Base-by-base conservation (phyloP, 257 asterid species). In the Nyctanthes arbortristis region DNA sequence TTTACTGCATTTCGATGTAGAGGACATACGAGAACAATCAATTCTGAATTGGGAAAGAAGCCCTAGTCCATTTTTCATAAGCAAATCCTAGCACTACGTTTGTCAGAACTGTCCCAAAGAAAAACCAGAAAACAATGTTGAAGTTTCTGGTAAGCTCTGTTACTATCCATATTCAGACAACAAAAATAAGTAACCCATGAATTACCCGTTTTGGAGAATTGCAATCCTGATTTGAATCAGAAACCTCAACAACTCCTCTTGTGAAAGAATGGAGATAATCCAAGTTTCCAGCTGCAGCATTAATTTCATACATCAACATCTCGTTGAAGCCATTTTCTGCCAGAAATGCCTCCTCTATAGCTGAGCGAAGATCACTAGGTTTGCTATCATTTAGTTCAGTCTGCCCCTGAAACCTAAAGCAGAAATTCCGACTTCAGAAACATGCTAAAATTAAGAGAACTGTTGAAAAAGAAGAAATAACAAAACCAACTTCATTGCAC, bases 331-430 rank as follows among this genome's bases (percentile, higher is more conserved):
- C 98, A 79, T 80, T 85, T 74, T 94, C 99, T 16, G 95, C 96
- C 36, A 94, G 81, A 75, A 86, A 94, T 11, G 97, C 99, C 81
- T 94, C 99, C 72, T 94, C 99, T 60, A 91, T 91, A 70, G 99
- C 98, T 71, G 97, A 88, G 43, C 91, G 85, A 70, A 94, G 86
- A 75, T 89, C 93, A 77, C 72, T 56, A 6, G 97, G 96, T 65
- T 82, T 87, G 80, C 90, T 87, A 61, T 84, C 97, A 47, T 84
- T 86, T 77, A 94, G 87, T 63, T 86, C 87, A 25, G 87, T 84
- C 85, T 94, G 97, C 60, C 97, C 97, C 89, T 94, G 99, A 80
- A 86, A 91, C 80, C 99, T 94, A 84, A 69, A 85, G 52, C 71
- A 74, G 73, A 70, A 80, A 43, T 71, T 43, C 27, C 66, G 52